Base-by-base conservation (phyloP, 2,329 filamentous ascomycete genomes). In the Parascedosporium putredinis region DNA sequence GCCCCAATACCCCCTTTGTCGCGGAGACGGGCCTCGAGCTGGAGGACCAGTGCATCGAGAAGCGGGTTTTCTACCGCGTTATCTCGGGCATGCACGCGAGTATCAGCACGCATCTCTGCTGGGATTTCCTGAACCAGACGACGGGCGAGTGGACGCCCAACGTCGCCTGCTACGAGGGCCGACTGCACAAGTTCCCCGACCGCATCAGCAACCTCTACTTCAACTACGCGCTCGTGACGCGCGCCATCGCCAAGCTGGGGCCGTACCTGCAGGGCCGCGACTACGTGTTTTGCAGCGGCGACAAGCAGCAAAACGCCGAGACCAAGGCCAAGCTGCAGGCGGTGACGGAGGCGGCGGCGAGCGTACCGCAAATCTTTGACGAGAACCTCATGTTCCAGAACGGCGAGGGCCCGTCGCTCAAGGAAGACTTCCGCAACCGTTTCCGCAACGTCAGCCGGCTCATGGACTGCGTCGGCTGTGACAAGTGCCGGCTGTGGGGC, bases 401-500 rank as follows among this genome's bases (percentile, higher is more conserved):
- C 55, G 80, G 80, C 50, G 80, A 84, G 62, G 80, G 80, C 1
- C 78, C 86, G 2, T 87, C 79, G 2, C 71, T 98, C 51, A 98
- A 97, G 66, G 91, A 97, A 62, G 93, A 98, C 62, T 98, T 98
- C 74, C 85, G 88, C 58, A 93, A 94, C 66, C 86, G 93, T 14
- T 98, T 98, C 76, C 83, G 93, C 62, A 98, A 98, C 63, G 87
- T 98, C 53, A 95, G 87, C 64, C 83, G 93, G 36, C 76, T 97
- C 55, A 98, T 98, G 93, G 93, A 98, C 66, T 98, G 93, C 58
- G 91, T 97, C 18, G 93, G 93, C 42, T 98, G 93, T 66, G 93
- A 98, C 70, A 98, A 98, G 71, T 98, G 93, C 68, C 83, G 93
- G 7, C 81, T 98, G 2, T 98, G 93, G 93, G 93, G 93, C 45